These are phyloP conservation scores for Rugosomyces carneus DNA, from an alignment of 1,284 basidiomycete genomes.

Conservation along the genomic window DNA sequence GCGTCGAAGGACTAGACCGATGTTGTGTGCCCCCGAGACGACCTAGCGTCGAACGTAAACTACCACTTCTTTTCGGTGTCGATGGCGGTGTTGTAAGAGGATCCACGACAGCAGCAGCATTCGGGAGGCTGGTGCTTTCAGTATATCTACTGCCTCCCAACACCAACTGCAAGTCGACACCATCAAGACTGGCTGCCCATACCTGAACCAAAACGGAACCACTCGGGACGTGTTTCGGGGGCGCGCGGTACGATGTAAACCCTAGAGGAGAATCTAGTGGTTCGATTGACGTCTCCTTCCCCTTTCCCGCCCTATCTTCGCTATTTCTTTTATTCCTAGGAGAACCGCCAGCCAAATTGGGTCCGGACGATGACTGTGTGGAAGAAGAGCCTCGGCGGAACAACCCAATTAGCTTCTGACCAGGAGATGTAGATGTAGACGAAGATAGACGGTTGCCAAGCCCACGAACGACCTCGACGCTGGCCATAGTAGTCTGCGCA, in stretches of 20 bases:
- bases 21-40: constrained; percentile 11
- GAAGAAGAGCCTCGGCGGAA: constrained; percentile 16
- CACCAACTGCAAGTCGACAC: constrained; percentile 57
- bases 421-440: constrained; percentile 7
- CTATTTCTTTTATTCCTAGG: constrained; percentile 6
- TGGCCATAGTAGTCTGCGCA: constrained; percentile 82
- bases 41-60: constrained; percentile 19
- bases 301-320: constrained; percentile 11
- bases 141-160: constrained; percentile 41
- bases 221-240: constrained; percentile 65
- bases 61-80: constrained; percentile 19
- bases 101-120: not conserved
- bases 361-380: constrained; percentile 3
- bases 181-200: constrained; percentile 77
- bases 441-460: constrained; percentile 22
- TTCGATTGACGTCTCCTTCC: constrained; percentile 5
- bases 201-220: constrained; percentile 76
- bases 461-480: constrained; percentile 70
- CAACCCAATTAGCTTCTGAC: constrained; percentile 17
- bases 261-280: constrained; percentile 22
- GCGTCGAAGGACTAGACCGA: constrained; percentile 8
- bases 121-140: constrained; percentile 18
- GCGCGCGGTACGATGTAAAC: constrained; percentile 51
- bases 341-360: constrained; percentile 6
- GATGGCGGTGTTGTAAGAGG: constrained; percentile 7